Base-by-base conservation (phyloP, 495 filamentous ascomycete species). In the Neurospora tetraspora region DNA sequence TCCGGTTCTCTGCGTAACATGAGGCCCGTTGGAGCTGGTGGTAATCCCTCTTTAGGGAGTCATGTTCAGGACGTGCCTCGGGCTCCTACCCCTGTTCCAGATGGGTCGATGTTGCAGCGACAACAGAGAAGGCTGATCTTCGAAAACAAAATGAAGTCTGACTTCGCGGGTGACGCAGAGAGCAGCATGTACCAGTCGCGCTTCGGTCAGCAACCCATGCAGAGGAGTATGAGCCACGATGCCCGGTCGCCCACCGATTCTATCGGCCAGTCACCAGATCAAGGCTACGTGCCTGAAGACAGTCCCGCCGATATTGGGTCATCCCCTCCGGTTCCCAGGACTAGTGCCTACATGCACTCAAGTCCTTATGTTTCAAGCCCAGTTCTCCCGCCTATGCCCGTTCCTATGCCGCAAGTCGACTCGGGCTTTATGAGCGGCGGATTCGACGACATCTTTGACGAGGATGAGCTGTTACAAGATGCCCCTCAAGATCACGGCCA, bases 1-100 rank as follows among this genome's bases (percentile, higher is more conserved):
- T 89, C 94, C 39, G 92, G 92, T 20, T 96, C 94, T 9, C 86
- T 97, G 72, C 92, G 94, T n/a, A 89, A 91, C 59, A 91, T 96
- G 81, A 88, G 92, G 71, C 94, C 94, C 9, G 88, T 92, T 39
- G 86, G 90, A 9, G 80, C 88, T 23, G 88, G 88, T 39, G 87
- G 87, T 45, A 84, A 85, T 7, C 77, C 76, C 0, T 79, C 85
- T 45, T 47, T 43, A 72, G 83, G 74, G 27, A 85, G 82, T 39
- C 88, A 91, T 47, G 77, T 90, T n/a, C 92, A 96, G 76, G 92
- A 93, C 73, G 85, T 90, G 34, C 89, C 93, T 71, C 88, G 94
- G 27, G 93, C 90, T 9, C 94, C 94, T 2, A 97, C 94, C 2
- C 94, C 94, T 10, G 87, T 93, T 61, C 90, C 91, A n/a, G 80